Evolutionary conservation across 139 green algal species (phyloP).

Genomic region (Chlamydomonas schloesseri): DNA sequence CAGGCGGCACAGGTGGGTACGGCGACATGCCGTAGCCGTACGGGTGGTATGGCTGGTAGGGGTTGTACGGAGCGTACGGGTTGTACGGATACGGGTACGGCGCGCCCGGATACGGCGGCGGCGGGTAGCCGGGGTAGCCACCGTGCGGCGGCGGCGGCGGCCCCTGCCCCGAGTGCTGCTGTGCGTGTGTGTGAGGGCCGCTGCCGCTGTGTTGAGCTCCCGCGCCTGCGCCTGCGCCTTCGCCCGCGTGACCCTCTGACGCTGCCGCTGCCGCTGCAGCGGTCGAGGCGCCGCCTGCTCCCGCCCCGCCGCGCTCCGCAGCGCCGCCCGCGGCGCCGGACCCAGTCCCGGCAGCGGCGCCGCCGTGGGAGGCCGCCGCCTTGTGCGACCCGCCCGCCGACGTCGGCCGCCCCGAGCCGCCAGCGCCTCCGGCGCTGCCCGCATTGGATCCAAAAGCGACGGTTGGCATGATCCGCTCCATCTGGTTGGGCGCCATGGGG

Average conservation of each 20-base stretch:
- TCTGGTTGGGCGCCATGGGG: slow-evolving; percentile 34
- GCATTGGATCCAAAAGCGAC: too few species aligned
- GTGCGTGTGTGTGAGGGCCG: too few species aligned
- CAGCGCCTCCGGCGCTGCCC: background rate
- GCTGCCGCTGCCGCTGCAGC: background rate
- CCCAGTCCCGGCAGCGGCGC: too few species aligned
- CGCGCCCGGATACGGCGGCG: background rate
- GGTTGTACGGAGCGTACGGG: background rate
- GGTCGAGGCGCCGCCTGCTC: background rate
- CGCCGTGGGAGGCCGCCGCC: background rate
- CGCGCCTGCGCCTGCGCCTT: background rate
- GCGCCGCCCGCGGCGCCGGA: background rate
- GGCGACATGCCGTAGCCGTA: slow-evolving; percentile 8
- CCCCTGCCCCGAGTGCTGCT: background rate
- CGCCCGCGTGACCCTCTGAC: background rate
- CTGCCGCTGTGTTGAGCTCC: background rate
- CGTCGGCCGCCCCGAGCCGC: background rate
- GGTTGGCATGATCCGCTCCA: slow-evolving; percentile 15
- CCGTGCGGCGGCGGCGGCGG: background rate
- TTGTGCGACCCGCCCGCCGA: background rate
- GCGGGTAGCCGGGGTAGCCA: too few species aligned
- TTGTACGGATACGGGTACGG: slow-evolving; percentile 7
- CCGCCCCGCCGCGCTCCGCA: background rate
- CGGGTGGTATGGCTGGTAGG: background rate
- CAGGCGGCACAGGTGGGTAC: background rate